Evolutionary conservation across 768 basidiomycete species (phyloP).

Genomic region (Lactarius evosmus): DNA sequence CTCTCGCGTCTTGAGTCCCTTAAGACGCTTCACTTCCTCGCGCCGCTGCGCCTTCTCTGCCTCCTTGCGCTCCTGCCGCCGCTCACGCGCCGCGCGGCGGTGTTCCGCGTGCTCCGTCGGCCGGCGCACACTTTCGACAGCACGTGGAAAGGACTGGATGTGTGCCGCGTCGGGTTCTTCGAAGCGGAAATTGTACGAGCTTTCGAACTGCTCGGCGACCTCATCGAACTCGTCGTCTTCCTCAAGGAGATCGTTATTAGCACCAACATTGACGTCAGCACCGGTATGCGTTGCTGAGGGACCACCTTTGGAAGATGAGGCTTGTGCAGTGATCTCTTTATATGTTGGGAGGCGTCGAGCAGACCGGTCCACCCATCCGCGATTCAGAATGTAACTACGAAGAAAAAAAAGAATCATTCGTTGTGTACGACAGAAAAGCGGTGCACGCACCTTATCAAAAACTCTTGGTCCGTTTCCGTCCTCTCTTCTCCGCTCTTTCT

Average conservation of each 20-base stretch:
- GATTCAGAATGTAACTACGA: conserved; percentile 88
- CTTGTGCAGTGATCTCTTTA: conserved; percentile 62
- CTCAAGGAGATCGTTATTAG: conserved; percentile 35
- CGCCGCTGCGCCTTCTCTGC: conserved; percentile 68
- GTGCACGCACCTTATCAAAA: conserved; percentile 76
- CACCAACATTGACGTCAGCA: conserved; percentile 29
- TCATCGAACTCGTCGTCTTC: conserved; percentile 85
- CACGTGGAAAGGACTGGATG: conserved; percentile 76
- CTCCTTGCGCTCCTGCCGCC: conserved; percentile 73
- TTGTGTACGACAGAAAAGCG: conserved; percentile 4
- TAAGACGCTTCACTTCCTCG: conserved; percentile 80
- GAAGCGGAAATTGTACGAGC: conserved; percentile 96
- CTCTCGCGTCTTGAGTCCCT: conserved; percentile 82
- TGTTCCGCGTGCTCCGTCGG: conserved; percentile 52
- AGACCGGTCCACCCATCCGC: conserved; percentile 92
- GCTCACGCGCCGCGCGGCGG: conserved; percentile 81
- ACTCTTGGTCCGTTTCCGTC: conserved; percentile 76
- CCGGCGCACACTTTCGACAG: conserved; percentile 60
- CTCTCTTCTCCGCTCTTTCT: conserved; percentile 36
- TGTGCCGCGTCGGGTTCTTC: conserved; percentile 80
- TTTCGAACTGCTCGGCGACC: conserved; percentile 87
- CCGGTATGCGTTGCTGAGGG: conserved; percentile 15
- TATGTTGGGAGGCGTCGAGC: conserved; percentile 79
- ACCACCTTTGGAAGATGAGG: conserved; percentile 30
- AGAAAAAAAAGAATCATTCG: not conserved